phyloP scores from a whole-genome alignment of 2,329 filamentous ascomycete genomes.

The Pseudovirgaria hyperparasitica region DNA sequence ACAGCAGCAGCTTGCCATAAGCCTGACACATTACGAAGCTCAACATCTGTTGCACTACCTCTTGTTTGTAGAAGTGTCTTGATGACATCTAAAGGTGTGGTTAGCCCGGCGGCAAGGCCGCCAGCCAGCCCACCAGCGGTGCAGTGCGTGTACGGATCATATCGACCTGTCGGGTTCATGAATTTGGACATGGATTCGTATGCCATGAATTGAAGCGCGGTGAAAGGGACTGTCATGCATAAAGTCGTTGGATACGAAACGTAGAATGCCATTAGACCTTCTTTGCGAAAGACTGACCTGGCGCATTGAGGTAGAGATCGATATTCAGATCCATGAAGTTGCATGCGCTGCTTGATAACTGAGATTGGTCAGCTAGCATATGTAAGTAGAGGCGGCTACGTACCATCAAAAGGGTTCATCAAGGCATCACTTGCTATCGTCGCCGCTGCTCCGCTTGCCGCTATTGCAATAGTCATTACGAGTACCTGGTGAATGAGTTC shows the following conservation, averaged over 20 bases:
- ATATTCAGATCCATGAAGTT: constrained; percentile 91
- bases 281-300: constrained; percentile 70
- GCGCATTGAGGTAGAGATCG: constrained; percentile 80
- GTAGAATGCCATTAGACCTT: constrained; percentile 89
- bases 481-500: neutral
- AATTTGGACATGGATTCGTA: constrained; percentile 93
- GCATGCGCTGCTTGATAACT: constrained; percentile 99
- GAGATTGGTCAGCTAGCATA: constrained; percentile 10
- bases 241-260: constrained; percentile 96
- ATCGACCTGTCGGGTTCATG: constrained; percentile 75
- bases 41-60: constrained; percentile 66
- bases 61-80: constrained; percentile 95
- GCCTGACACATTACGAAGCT: constrained; percentile 75
- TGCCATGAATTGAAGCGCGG: constrained; percentile 89
- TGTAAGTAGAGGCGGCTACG: constrained; percentile 15
- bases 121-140: constrained; percentile 84
- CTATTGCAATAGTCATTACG: constrained; percentile 32
- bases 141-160: constrained; percentile 91
- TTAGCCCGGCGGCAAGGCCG: constrained; percentile 84
- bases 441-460: constrained; percentile 82
- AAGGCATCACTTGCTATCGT: constrained; percentile 96
- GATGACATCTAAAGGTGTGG: constrained; percentile 93
- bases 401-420: constrained; percentile 99
- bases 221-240: constrained; percentile 98
- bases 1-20: constrained; percentile 68